phyloP scores from a whole-genome alignment of 179 eudicot species.

The Beta corolliflora region DNA sequence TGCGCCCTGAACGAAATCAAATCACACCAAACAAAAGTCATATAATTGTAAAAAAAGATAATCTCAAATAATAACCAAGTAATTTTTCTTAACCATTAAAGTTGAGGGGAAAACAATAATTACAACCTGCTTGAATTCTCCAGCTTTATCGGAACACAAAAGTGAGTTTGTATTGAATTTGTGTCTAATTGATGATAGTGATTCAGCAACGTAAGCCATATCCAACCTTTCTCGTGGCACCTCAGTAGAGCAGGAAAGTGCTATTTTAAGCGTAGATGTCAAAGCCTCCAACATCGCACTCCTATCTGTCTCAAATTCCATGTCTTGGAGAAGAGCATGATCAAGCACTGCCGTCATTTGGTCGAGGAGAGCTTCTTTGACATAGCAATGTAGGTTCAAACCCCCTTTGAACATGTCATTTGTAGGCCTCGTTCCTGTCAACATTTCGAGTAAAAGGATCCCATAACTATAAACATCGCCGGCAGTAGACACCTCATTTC shows the following conservation, averaged over 20 bases:
- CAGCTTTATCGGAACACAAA: too few relatives aligned
- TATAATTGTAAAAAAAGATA: too few relatives aligned
- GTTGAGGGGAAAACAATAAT: too few relatives aligned
- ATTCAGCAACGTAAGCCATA: slow-evolving; percentile 15
- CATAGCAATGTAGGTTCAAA: background rate
- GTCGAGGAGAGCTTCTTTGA: background rate
- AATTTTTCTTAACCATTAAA: too few relatives aligned
- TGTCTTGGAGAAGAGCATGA: background rate
- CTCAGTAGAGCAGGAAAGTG: slow-evolving; percentile 24
- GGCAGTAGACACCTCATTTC: background rate
- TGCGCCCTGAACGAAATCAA: too few relatives aligned
- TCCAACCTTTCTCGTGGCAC: slow-evolving; percentile 22
- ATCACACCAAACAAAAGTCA: too few relatives aligned
- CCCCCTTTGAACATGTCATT: background rate
- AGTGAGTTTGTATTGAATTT: background rate
- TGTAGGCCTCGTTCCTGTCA: background rate
- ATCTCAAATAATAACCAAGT: too few relatives aligned
- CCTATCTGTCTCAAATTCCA: background rate
- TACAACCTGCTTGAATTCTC: too few relatives aligned
- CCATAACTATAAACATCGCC: slow-evolving; percentile 2
- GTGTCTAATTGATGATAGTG: slow-evolving; percentile 17
- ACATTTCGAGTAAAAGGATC: slow-evolving; percentile 5
- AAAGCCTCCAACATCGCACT: background rate
- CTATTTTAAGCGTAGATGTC: slow-evolving; percentile 3
- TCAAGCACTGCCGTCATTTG: background rate